Evolutionary conservation across 345 rosid genomes (phyloP).

Genomic region (Conringia planisiliqua): DNA sequence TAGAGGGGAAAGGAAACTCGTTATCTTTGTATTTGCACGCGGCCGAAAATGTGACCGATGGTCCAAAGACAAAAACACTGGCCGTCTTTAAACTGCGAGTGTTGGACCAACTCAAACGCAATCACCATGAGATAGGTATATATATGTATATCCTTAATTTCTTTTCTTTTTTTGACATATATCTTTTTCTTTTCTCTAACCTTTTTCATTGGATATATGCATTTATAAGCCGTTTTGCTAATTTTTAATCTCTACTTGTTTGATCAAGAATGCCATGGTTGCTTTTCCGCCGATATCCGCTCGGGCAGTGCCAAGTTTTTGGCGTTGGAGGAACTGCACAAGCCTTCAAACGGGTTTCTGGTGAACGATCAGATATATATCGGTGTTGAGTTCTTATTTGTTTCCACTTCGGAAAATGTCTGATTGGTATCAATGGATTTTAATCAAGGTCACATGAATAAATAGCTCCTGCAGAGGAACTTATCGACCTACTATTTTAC

Average conservation of each 20-base stretch:
- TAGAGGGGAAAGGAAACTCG: not conserved
- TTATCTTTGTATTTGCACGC: constrained; percentile 4
- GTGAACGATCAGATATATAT: constrained; percentile 3
- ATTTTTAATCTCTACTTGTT: not conserved
- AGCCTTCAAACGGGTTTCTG: not conserved
- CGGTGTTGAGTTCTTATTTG: constrained; percentile 7
- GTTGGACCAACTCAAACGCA: constrained; percentile 13
- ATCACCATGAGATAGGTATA: not conserved
- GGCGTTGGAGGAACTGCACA: not conserved
- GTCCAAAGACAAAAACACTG: not conserved
- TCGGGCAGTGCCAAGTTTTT: not conserved
- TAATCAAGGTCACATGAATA: not conserved
- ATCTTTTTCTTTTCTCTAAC: not conserved
- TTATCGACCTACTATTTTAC: not conserved
- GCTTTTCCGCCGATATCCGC: not conserved
- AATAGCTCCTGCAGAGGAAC: not conserved
- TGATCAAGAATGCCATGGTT: accelerated
- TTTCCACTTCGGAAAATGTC: constrained; percentile 8
- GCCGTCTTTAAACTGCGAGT: constrained; percentile 8
- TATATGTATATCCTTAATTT: too few relatives aligned
- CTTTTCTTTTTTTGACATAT: too few relatives aligned
- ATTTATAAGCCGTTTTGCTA: not conserved
- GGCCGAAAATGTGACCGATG: not conserved
- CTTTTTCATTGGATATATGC: not conserved
- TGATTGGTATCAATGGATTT: not conserved